Conservation (phyloP, 805 yeast genomes). For the Candida corydali region DNA sequence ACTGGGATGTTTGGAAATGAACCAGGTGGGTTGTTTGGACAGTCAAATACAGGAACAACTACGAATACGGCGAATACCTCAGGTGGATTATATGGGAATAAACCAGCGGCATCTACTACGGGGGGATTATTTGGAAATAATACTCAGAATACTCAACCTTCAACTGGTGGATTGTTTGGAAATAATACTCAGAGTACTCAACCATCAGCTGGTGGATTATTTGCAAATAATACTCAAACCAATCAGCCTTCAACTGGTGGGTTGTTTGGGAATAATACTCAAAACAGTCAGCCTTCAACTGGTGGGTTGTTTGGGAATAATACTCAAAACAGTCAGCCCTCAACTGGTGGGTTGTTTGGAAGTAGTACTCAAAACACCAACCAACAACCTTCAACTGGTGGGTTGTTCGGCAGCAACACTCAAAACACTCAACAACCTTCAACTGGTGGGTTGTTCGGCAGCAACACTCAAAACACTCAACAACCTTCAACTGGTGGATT, state of each 20-base stretch:
- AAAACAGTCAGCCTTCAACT: conserved; percentile 8
- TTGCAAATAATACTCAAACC: conserved; percentile 9
- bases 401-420: conserved; percentile 17
- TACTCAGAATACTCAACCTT: conserved; percentile 9
- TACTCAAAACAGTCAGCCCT: conserved; percentile 4
- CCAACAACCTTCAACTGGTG: not conserved
- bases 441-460: conserved; percentile 8
- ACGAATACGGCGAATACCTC: conserved; percentile 6
- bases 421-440: conserved; percentile 1
- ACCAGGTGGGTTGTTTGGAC: conserved; percentile 20
- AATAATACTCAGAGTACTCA: conserved; percentile 5
- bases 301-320: conserved; percentile 21
- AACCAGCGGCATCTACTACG: conserved; percentile 11
- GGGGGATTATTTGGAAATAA: conserved; percentile 21
- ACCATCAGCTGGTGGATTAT: conserved; percentile 4
- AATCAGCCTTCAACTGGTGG: conserved; percentile 16
- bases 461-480: conserved; percentile 4
- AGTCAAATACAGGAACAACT: conserved; percentile 9
- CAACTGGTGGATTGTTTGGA: conserved; percentile 13
- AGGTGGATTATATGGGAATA: conserved; percentile 11
- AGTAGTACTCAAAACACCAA: not conserved
- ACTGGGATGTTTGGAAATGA: conserved; percentile 19
- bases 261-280: conserved; percentile 18
- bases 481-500: conserved; percentile 15
- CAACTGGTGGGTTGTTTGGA: conserved; percentile 26